Evolutionary conservation across 345 rosid species (phyloP).

Genomic region (Eucalyptus rudis): DNA sequence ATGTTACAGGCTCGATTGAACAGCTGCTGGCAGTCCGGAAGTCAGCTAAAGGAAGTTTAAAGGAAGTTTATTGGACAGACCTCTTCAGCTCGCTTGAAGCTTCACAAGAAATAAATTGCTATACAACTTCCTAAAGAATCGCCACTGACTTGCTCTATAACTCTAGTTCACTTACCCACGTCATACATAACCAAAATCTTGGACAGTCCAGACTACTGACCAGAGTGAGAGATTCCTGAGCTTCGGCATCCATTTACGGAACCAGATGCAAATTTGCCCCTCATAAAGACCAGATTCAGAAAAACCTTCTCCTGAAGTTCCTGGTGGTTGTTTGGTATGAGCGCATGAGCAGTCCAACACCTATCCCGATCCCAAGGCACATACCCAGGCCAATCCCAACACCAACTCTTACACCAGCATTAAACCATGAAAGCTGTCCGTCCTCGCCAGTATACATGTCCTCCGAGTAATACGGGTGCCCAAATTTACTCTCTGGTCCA

Average conservation of each 20-base stretch:
- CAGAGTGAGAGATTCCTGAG: background rate
- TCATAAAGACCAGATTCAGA: conserved; percentile 5
- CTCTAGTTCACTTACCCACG: background rate
- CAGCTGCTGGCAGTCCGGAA: background rate
- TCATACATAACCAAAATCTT: background rate
- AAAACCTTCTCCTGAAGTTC: conserved; percentile 78
- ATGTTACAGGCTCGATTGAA: background rate
- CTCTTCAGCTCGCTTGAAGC: background rate
- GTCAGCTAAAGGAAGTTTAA: background rate
- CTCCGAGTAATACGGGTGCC: conserved; percentile 27
- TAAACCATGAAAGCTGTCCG: conserved; percentile 87
- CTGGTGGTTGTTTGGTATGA: conserved; percentile 94
- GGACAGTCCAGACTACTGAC: background rate
- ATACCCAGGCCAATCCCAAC: conserved; percentile 94
- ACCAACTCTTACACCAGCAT: conserved; percentile 92
- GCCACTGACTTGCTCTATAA: background rate
- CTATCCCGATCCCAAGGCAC: conserved; percentile 88
- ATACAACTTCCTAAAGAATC: background rate
- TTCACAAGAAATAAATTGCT: background rate
- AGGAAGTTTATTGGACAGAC: background rate
- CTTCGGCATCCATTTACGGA: background rate
- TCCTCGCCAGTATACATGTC: conserved; percentile 72
- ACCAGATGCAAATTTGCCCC: background rate
- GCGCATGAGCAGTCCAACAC: conserved; percentile 91
- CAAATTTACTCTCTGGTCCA: conserved; percentile 48